Evolutionary conservation across 75 land plant genomes (phyloP), one percentile per base, ranked within the genome.

Genomic region (Larix kaempferi): DNA sequence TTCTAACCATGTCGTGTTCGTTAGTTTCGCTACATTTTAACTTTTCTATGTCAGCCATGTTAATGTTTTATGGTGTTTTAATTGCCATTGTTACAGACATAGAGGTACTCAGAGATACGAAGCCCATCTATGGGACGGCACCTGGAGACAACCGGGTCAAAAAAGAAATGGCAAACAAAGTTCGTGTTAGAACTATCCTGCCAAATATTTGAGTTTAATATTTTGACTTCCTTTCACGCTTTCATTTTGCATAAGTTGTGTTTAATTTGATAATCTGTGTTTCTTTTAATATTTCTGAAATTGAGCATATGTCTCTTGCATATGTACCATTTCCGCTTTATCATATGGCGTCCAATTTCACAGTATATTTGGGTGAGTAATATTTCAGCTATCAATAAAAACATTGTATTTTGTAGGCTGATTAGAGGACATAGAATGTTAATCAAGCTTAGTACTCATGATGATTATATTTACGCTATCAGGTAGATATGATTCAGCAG

Each of bases 91-190:
- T 1, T 29, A 1, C 77, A 86, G 91, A 74, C 85, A 86, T 81
- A 58, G 91, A 64, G 80, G 88, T 83, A 86, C 89, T 22, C 81
- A 85, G 14, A 74, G 82, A 78, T 88, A 84, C 78, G 91, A 89
- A 74, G 88, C 91, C 5, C 88, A 89, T 78, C 69, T 89, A 71
- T 89, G 91, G 91, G 91, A 89, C 64, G 86, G 86, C 44, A 86
- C 81, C 56, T 84, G 82, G 59, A 82, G 81, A 74, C 86, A 79
- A 59, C 85, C 86, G 41, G 91, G 88, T 2, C 85, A 83, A 57
- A 82, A 86, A 6, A 75, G 91, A 66, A 89, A 89, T 75, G 87
- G 91, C 54, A 86, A 83, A 75, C 91, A 89, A 89, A 88, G 91
- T 82, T 54, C 37, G 61, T 23, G 8, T 71, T 4, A 64, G 2